phyloP scores from a whole-genome alignment of 495 filamentous ascomycete species.

The Xylona heveae region DNA sequence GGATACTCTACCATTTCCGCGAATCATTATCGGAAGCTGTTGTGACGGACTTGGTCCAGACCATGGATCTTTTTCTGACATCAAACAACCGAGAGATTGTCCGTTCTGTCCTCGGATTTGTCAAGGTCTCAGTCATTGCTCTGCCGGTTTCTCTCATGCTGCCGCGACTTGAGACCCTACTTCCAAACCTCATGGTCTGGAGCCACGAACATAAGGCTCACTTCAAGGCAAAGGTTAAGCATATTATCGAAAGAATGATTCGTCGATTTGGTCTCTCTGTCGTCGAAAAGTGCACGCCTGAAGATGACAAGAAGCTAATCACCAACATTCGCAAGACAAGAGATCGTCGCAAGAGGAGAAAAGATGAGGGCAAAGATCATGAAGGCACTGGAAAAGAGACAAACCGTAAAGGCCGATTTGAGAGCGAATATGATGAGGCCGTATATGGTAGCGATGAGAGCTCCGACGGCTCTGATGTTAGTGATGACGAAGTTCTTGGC shows the following conservation, averaged over 20 bases:
- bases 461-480: conserved; percentile 37
- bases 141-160: conserved; percentile 55
- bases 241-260: conserved; percentile 84
- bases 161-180: conserved; percentile 45
- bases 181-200: conserved; percentile 88
- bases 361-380: conserved; percentile 33
- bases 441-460: conserved; percentile 63
- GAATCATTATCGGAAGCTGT: conserved; percentile 1
- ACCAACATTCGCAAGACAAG: conserved; percentile 83
- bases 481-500: conserved; percentile 34
- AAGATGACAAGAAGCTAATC: conserved; percentile 74
- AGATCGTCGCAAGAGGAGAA: conserved; percentile 70
- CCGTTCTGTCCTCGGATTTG: conserved; percentile 75
- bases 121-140: conserved; percentile 83
- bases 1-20: conserved; percentile 76
- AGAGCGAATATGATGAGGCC: conserved; percentile 86
- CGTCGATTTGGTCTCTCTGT: conserved; percentile 65
- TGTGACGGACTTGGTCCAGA: conserved; percentile 65
- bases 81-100: conserved; percentile 94
- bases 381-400: conserved; percentile 7
- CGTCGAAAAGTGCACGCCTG: conserved; percentile 56
- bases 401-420: conserved; percentile 39
- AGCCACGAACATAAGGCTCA: conserved; percentile 94
- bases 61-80: conserved; percentile 83
- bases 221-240: conserved; percentile 89